Base-by-base conservation (phyloP, 176 grass and related monocot species). In the Elaeis guineensis region DNA sequence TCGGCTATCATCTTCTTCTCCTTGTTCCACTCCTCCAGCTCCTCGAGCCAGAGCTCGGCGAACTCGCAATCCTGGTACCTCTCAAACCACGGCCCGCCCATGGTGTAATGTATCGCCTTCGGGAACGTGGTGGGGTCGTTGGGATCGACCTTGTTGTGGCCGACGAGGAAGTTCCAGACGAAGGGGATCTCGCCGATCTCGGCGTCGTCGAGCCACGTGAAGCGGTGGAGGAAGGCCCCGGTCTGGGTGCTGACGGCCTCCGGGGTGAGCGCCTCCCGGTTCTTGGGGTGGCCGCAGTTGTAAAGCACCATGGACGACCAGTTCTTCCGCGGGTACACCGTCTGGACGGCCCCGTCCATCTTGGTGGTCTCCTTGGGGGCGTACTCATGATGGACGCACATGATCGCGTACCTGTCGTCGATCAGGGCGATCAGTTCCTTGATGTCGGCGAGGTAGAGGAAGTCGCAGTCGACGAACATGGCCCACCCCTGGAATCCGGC, bases 221-320 rank as follows among this genome's bases (percentile, higher is more conserved):
- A 97, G 21, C 87, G 78, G 76, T 97, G 92, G n/a, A 97, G 76
- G 63, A 73, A 88, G 0, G 81, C 87, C 3, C 84, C 87, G 17
- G 58, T 80, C 58, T 64, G 81, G 23, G 69, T 74, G 81, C 84
- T 97, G 39, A 97, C 81, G 48, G 78, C 79, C 6, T 97, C 76
- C 6, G 93, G 87, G 9, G 78, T 91, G 62, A 97, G 93, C 21
- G 74, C 66, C 24, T 58, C 77, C 17, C 17, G 19, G 74, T 97
- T 97, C 87, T 97, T 91, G 53, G 78, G 92, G 74, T 97, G 87
- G 25, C 25, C 78, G 72, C 83, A 97, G 66, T 91, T 91, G 80
- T 80, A 85, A 64, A 97, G 69, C 75, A 97, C 78, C 83, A 97
- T 87, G 49, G 86, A 90, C 14, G 92, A 96, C 92, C 92, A 97